Evolutionary conservation across 768 basidiomycete genomes (phyloP).

Genomic region (Lentinula aciculospora): DNA sequence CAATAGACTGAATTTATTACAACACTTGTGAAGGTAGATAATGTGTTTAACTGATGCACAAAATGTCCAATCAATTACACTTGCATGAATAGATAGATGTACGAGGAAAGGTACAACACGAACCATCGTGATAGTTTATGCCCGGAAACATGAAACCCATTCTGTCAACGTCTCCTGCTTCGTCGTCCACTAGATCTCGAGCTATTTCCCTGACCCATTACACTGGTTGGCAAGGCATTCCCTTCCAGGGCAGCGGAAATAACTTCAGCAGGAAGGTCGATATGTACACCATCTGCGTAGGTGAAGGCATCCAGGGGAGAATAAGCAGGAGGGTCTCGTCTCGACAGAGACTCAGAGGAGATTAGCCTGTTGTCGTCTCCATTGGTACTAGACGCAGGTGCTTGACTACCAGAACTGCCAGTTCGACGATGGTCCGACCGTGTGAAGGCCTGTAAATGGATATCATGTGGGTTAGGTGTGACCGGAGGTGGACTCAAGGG

Average conservation of each 20-base stretch:
- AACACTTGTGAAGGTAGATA: conserved; percentile 1
- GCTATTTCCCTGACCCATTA: conserved; percentile 45
- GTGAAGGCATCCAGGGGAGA: conserved; percentile 84
- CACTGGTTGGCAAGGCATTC: conserved; percentile 50
- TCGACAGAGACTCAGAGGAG: conserved; percentile 31
- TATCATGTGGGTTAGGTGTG: conserved; percentile 80
- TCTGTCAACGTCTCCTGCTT: conserved; percentile 43
- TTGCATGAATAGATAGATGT: neutral
- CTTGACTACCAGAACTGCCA: conserved; percentile 24
- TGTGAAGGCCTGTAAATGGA: conserved; percentile 67
- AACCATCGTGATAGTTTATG: neutral
- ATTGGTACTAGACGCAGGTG: conserved; percentile 15
- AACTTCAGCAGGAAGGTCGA: conserved; percentile 89
- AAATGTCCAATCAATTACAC: neutral
- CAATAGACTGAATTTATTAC: conserved; percentile 3
- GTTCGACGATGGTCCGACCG: conserved; percentile 31
- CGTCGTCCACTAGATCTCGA: conserved; percentile 53
- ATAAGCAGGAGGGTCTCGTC: conserved; percentile 79
- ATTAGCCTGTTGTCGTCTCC: conserved; percentile 16
- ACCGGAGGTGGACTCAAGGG: conserved; percentile 76
- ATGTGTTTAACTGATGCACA: neutral
- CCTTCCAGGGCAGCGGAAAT: conserved; percentile 88
- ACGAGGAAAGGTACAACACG: neutral
- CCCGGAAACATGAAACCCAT: neutral
- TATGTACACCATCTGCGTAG: conserved; percentile 85